Percentiles rank a stretch among this genome's conserved stretches.
Evolutionary conservation across 352 stramenopile genomes (phyloP).

Genomic region (Phytopythium delawarense): DNA sequence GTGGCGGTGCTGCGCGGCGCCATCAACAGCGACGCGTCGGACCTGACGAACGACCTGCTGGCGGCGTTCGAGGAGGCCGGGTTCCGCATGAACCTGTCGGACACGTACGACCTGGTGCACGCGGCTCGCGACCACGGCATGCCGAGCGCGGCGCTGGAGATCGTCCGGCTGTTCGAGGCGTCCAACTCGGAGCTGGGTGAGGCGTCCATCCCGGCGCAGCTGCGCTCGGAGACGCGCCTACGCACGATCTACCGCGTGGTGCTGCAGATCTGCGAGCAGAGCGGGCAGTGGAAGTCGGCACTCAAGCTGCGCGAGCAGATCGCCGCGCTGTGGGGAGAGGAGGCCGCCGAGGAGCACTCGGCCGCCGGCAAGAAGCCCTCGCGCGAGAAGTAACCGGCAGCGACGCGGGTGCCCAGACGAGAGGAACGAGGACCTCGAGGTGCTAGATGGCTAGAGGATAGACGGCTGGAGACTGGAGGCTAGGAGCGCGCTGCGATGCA

Average conservation of each 20-base stretch:
- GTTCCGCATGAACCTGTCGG: conserved; percentile 31
- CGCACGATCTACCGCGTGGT: conserved; percentile 53
- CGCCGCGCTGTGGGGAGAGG: conserved; percentile 32
- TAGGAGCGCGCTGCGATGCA: not conserved
- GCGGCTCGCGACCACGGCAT: conserved; percentile 38
- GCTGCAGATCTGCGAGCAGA: conserved; percentile 44
- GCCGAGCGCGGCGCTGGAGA: conserved; percentile 30
- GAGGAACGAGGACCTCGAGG: not conserved
- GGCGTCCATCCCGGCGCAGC: conserved; percentile 11
- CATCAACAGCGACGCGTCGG: conserved; percentile 18
- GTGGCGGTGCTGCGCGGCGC: conserved; percentile 36
- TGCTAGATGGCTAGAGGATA: conserved; percentile 1
- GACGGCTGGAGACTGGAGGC: not conserved
- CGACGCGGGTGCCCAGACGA: conserved; percentile 9
- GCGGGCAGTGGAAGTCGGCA: conserved; percentile 57
- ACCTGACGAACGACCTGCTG: conserved; percentile 26
- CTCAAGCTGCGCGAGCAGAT: conserved; percentile 45
- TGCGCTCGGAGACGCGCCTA: conserved; percentile 33
- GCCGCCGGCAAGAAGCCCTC: conserved; percentile 13
- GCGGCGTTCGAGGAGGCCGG: conserved; percentile 35
- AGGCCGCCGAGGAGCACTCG: conserved; percentile 26
- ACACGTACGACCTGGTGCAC: conserved; percentile 56
- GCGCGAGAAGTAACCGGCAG: conserved; percentile 8
- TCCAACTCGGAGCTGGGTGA: conserved; percentile 26
- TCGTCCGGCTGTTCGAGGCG: conserved; percentile 47